These are phyloP conservation scores for Penstemon eatonii DNA, from an alignment of 257 asterid species.

Conservation along the genomic window DNA sequence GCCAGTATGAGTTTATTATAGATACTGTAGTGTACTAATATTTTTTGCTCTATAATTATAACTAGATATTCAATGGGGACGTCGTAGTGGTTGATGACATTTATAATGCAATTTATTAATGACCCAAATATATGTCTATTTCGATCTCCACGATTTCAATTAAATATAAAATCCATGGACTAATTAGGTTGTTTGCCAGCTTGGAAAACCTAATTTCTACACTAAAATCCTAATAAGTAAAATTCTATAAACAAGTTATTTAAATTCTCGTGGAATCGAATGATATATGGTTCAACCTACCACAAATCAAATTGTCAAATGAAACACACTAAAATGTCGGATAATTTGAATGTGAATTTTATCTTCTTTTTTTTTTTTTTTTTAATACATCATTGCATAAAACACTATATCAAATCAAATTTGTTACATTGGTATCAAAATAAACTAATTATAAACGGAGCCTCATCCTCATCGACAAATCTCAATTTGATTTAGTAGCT, in stretches of 20 bases:
- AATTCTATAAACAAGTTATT: not conserved
- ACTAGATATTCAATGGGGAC: slow-evolving; percentile 26
- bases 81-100: slow-evolving; percentile 49
- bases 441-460: too few species aligned
- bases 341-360: too few species aligned
- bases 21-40: too few species aligned
- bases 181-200: slow-evolving; percentile 43
- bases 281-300: slow-evolving; percentile 12
- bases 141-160: slow-evolving; percentile 29
- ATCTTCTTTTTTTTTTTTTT: too few species aligned
- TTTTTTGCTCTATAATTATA: not conserved
- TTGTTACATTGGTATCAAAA: too few species aligned
- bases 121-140: slow-evolving; percentile 32
- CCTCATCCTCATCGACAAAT: too few species aligned
- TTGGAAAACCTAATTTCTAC: slow-evolving; percentile 39
- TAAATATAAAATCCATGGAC: slow-evolving; percentile 17
- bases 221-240: slow-evolving; percentile 38
- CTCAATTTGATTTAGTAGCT: too few species aligned
- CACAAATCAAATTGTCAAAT: too few species aligned
- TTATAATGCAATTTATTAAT: slow-evolving; percentile 3
- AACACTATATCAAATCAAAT: too few species aligned
- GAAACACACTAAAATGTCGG: too few species aligned
- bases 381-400: too few species aligned
- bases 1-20: slow-evolving; percentile 16
- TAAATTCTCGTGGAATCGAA: slow-evolving; percentile 5